Evolutionary conservation across 225 moss, liverwort and hornwort species (phyloP).

Genomic region (Pleurozium schreberi): DNA sequence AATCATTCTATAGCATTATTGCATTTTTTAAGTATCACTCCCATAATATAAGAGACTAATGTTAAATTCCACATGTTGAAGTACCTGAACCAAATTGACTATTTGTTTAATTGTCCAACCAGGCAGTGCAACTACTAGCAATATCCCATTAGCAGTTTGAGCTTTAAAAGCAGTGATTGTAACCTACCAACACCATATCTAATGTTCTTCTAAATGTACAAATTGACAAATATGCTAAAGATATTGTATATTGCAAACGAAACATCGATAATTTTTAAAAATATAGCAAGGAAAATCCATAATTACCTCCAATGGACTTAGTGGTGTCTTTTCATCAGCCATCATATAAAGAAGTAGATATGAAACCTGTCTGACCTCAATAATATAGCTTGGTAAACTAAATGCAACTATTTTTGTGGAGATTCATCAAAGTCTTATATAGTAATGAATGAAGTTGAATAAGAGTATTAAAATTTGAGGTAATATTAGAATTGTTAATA

Average conservation of each 20-base stretch:
- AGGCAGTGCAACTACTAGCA: conserved; percentile 27
- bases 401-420: neutral
- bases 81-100: conserved; percentile 63
- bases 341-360: neutral
- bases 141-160: neutral
- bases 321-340: neutral
- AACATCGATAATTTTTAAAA: neutral
- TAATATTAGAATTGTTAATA: neutral
- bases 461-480: neutral
- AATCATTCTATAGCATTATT: neutral
- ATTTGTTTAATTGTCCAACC: conserved; percentile 49
- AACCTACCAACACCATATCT: conserved; percentile 1
- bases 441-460: neutral
- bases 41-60: neutral
- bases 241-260: neutral
- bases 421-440: neutral
- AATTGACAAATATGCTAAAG: neutral
- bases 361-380: neutral
- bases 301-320: neutral
- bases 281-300: neutral
- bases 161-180: conserved; percentile 4
- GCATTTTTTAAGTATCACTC: neutral
- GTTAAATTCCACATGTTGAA: neutral
- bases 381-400: neutral
- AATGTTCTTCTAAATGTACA: neutral